Percentiles rank a stretch among this genome's conserved stretches.
These are phyloP conservation scores for Podila epicladia DNA, from an alignment of 192 early-diverging fungal genomes.

Conservation along the genomic window DNA sequence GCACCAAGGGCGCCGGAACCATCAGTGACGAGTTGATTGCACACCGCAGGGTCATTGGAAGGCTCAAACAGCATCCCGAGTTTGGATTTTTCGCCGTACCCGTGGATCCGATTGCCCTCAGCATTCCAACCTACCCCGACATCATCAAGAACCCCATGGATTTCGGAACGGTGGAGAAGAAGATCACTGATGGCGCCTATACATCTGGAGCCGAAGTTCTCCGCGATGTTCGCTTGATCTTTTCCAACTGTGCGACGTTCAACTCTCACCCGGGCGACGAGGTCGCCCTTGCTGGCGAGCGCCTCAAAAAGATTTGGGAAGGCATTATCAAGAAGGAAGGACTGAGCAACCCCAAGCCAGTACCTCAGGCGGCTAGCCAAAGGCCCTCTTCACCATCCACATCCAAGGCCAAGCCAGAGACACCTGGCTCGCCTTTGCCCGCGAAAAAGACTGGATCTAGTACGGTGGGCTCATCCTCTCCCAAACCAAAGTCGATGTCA, in stretches of 20 bases:
- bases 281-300: conserved; percentile 66
- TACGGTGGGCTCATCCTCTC: neutral
- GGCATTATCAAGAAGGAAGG: conserved; percentile 45
- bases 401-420: neutral
- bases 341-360: conserved; percentile 17
- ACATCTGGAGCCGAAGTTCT: conserved; percentile 49
- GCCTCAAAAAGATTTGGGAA: conserved; percentile 62
- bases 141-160: conserved; percentile 85
- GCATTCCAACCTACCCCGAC: conserved; percentile 75
- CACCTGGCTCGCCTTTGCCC: neutral
- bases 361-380: neutral
- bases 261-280: conserved; percentile 62
- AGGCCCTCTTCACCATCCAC: neutral
- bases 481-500: conserved; percentile 30
- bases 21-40: conserved; percentile 26
- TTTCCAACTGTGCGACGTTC: conserved; percentile 79
- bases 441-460: neutral
- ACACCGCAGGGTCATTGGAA: conserved; percentile 41
- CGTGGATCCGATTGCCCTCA: conserved; percentile 73
- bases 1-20: conserved; percentile 5
- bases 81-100: conserved; percentile 62
- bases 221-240: conserved; percentile 66
- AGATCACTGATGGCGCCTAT: conserved; percentile 54
- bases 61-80: conserved; percentile 53
- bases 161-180: conserved; percentile 60